Base-by-base conservation (phyloP, 139 green algal species). In the Monoraphidium neglectum region DNA sequence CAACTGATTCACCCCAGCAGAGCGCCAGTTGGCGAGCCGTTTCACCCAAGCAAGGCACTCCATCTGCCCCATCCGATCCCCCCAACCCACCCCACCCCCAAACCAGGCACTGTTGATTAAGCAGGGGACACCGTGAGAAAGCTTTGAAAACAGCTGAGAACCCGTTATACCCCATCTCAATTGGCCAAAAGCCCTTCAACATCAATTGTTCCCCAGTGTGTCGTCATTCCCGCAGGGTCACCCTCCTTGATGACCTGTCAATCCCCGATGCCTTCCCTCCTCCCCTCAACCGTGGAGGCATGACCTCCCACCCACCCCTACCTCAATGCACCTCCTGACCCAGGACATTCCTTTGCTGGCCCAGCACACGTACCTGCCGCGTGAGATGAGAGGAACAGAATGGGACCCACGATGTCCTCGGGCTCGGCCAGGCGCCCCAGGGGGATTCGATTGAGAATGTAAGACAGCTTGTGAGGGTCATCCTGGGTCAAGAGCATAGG, bases 351-450 rank as follows among this genome's bases (percentile, higher is more conserved):
- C n/a, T 68, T 68, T 16, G 21, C n/a, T 21, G 21, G 13, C 13
- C 28, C 28, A 68, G 16, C 60, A 23, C 60, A 30, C n/a, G 60
- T 32, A 16, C 13, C 18, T 18, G 13, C 28, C 18, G 60, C 26
- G 24, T 37, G 18, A 32, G 15, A 76, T n/a, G 38, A 13, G 35
- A 37, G 40, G 28, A 75, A 63, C 6, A 74, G 30, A 13, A 51
- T 43, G 13, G 51, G 24, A 68, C 74, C 74, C 4, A 71, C 61
- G 28, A 82, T 68, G 49, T 82, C 76, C 32, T 77, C 54, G 4
- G 76, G 76, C 54, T 82, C 53, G 15, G 67, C 76, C 66, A 82
- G 66, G 3, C 76, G 47, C 10, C 76, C 76, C n/a, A 74, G 57
- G 26, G 76, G 76, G 32, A 82, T 82, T 47, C 64, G 70, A 12